Evolutionary conservation across 805 yeast genomes (phyloP).

Genomic region (Nakazawaea laoshanensis): DNA sequence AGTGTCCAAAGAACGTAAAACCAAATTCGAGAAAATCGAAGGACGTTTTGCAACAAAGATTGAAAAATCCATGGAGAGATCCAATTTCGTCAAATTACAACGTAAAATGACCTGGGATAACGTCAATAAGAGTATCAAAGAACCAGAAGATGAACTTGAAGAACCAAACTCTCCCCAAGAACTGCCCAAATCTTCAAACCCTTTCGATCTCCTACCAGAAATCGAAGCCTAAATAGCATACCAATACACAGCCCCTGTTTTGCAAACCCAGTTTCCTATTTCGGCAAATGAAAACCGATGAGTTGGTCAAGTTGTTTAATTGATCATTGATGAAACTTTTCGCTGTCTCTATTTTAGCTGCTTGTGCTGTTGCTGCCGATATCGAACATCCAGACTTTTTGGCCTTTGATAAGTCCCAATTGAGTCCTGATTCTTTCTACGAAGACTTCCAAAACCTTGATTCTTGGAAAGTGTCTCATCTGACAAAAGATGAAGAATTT

Average conservation of each 20-base stretch:
- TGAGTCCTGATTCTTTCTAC: slow-evolving; percentile 41
- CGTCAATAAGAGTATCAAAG: slow-evolving; percentile 43
- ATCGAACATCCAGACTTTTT: slow-evolving; percentile 24
- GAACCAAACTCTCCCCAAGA: neutral
- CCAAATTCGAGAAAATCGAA: slow-evolving; percentile 40
- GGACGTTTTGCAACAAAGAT: slow-evolving; percentile 56
- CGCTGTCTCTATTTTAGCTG: slow-evolving; percentile 6
- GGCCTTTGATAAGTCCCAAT: slow-evolving; percentile 26
- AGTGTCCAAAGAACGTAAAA: slow-evolving; percentile 27
- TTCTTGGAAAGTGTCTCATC: slow-evolving; percentile 56
- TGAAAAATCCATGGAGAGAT: slow-evolving; percentile 54
- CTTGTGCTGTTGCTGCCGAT: slow-evolving; percentile 8
- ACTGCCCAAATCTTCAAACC: neutral
- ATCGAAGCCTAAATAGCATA: slow-evolving; percentile 5
- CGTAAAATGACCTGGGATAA: slow-evolving; percentile 71
- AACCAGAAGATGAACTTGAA: slow-evolving; percentile 10
- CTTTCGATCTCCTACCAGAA: slow-evolving; percentile 1
- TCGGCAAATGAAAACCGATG: no score
- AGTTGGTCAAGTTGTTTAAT: neutral
- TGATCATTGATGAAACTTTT: slow-evolving; percentile 4
- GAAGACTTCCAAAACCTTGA: slow-evolving; percentile 50
- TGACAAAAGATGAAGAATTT: slow-evolving; percentile 42
- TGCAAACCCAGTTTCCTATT: no score
- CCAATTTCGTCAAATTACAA: slow-evolving; percentile 49
- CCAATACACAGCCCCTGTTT: no score